Evolutionary conservation across 148 eudicot species (phyloP).

Genomic region (Rhododendron griersonianum): DNA sequence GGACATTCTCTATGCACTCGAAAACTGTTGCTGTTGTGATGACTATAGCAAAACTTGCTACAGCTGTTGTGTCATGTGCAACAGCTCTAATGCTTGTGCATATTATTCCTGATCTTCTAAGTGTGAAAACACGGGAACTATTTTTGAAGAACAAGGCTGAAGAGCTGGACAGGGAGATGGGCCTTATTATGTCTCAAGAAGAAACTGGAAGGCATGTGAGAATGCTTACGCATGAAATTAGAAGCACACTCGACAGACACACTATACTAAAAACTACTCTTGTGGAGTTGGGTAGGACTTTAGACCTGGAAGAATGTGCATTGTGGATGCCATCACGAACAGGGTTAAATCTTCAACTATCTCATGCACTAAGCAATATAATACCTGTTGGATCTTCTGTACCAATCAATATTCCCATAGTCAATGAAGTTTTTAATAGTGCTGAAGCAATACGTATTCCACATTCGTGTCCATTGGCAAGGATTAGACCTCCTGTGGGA

Average conservation of each 20-base stretch:
- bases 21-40: slow-evolving; percentile 84
- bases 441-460: slow-evolving; percentile 60
- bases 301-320: slow-evolving; percentile 77
- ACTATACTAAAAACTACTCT: slow-evolving; percentile 76
- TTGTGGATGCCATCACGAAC: slow-evolving; percentile 87
- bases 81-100: slow-evolving; percentile 91
- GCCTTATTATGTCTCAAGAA: slow-evolving; percentile 76
- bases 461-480: slow-evolving; percentile 53
- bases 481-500: slow-evolving; percentile 43
- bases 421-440: slow-evolving; percentile 59
- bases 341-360: slow-evolving; percentile 58
- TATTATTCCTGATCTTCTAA: slow-evolving; percentile 80
- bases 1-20: slow-evolving; percentile 78
- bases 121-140: slow-evolving; percentile 74
- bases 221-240: slow-evolving; percentile 90
- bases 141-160: slow-evolving; percentile 73
- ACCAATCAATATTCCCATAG: slow-evolving; percentile 49
- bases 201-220: slow-evolving; percentile 94
- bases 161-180: slow-evolving; percentile 88
- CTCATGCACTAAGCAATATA: slow-evolving; percentile 56
- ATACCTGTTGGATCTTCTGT: slow-evolving; percentile 69
- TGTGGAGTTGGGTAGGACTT: slow-evolving; percentile 76
- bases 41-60: slow-evolving; percentile 73
- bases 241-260: slow-evolving; percentile 86
- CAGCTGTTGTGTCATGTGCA: slow-evolving; percentile 82